Conservation (phyloP, 2,329 filamentous ascomycete genomes). For the Trichoderma endophyticum region DNA sequence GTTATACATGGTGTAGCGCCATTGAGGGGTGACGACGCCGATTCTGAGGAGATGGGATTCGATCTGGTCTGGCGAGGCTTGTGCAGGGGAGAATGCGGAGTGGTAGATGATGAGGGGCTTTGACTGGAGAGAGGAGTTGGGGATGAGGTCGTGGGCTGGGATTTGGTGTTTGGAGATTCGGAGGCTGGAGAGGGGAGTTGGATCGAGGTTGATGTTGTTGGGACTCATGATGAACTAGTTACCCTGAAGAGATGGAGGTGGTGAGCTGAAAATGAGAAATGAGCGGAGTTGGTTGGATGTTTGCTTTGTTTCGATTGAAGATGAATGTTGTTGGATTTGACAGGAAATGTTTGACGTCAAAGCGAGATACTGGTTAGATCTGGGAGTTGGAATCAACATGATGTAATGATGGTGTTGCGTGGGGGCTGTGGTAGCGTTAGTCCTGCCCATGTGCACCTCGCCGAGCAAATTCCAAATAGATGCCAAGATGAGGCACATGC, state of each 20-base stretch:
- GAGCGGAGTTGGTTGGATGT: not conserved
- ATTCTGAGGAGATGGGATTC: constrained; percentile 5
- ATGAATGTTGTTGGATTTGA: not conserved
- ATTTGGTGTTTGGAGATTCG: constrained; percentile 8
- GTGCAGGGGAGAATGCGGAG: not conserved
- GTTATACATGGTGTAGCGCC: constrained; percentile 67
- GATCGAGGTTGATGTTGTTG: not conserved
- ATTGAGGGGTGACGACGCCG: constrained; percentile 57
- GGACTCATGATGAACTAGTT: not conserved
- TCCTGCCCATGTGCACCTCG: not conserved
- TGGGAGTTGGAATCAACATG: not conserved
- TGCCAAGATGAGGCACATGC: not conserved
- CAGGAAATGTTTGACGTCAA: not conserved
- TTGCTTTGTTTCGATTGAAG: not conserved
- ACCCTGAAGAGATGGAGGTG: not conserved
- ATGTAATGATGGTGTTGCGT: not conserved
- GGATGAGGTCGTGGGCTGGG: constrained; percentile 2
- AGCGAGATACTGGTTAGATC: not conserved
- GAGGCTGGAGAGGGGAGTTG: constrained; percentile 4
- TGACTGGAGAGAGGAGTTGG: constrained; percentile 5
- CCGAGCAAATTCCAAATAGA: not conserved
- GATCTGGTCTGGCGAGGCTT: not conserved
- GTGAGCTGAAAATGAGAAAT: not conserved
- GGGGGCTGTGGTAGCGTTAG: not conserved
- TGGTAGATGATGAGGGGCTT: constrained; percentile 15